Conservation (phyloP, 139 green algal species). For the Chlorella ohadii region DNA sequence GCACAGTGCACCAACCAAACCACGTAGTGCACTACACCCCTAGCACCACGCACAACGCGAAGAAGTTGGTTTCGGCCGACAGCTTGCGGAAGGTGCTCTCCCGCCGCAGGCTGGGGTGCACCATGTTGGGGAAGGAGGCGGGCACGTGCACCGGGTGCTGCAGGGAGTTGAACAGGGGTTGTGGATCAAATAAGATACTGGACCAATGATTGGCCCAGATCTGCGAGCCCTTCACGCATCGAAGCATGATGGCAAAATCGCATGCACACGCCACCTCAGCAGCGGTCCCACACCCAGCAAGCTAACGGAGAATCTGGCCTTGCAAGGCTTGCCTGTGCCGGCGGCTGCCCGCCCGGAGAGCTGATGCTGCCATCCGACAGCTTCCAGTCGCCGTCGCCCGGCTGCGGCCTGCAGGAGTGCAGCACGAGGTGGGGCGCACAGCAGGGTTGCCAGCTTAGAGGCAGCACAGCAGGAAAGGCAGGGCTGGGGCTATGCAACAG, state of each 20-base stretch:
- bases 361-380: slow-evolving; percentile 9
- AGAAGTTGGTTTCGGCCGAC: slow-evolving; percentile 37
- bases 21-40: not conserved
- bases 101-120: slow-evolving; percentile 31
- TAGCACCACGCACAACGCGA: slow-evolving; percentile 40
- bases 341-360: not conserved
- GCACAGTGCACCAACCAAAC: not conserved
- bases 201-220: too few species aligned
- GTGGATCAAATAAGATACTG: too few species aligned
- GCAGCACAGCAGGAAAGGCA: too few species aligned
- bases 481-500: too few species aligned
- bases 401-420: slow-evolving; percentile 23
- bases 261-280: too few species aligned
- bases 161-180: too few species aligned
- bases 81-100: slow-evolving; percentile 9
- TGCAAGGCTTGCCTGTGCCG: not conserved
- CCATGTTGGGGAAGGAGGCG: slow-evolving; percentile 35
- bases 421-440: not conserved
- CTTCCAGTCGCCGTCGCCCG: slow-evolving; percentile 22
- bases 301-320: too few species aligned
- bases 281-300: too few species aligned
- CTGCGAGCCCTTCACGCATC: too few species aligned
- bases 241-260: too few species aligned
- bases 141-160: slow-evolving; percentile 2
- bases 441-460: too few species aligned